Percentiles rank a stretch among this genome's conserved stretches.
Evolutionary conservation across 768 basidiomycete genomes (phyloP).

Genomic region (Boletus vinaceobasis): DNA sequence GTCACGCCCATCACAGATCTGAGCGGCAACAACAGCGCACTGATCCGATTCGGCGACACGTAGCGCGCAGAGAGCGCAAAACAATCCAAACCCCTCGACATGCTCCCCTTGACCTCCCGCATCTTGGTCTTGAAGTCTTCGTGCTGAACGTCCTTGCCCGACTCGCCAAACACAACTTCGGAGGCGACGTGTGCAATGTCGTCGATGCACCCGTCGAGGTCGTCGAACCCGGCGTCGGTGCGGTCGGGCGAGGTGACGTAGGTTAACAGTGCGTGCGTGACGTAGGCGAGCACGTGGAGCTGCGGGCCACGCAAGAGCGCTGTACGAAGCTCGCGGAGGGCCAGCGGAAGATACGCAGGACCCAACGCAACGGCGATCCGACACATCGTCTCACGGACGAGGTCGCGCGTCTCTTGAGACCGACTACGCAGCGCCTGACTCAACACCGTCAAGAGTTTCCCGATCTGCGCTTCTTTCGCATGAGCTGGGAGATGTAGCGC

Average conservation of each 20-base stretch:
- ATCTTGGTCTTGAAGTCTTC: slow-evolving; percentile 95
- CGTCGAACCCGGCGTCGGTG: slow-evolving; percentile 49
- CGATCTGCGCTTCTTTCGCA: slow-evolving; percentile 63
- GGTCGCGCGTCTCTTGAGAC: slow-evolving; percentile 89
- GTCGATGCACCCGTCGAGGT: slow-evolving; percentile 72
- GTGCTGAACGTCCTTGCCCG: slow-evolving; percentile 80
- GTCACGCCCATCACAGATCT: slow-evolving; percentile 85
- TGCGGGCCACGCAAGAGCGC: slow-evolving; percentile 91
- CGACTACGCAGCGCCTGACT: slow-evolving; percentile 90
- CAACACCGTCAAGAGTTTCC: slow-evolving; percentile 76
- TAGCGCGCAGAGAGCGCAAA: slow-evolving; percentile 77
- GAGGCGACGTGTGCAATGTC: slow-evolving; percentile 79
- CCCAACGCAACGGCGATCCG: slow-evolving; percentile 76
- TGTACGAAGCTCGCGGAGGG: slow-evolving; percentile 77
- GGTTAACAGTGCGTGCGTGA: slow-evolving; percentile 76
- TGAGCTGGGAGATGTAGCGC: slow-evolving; percentile 73
- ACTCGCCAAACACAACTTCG: slow-evolving; percentile 92
- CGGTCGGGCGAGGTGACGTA: slow-evolving; percentile 65
- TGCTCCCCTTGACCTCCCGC: slow-evolving; percentile 83
- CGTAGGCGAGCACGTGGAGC: slow-evolving; percentile 86
- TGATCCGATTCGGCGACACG: slow-evolving; percentile 75
- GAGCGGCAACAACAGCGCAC: slow-evolving; percentile 71
- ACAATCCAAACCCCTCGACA: slow-evolving; percentile 81
- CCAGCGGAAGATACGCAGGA: slow-evolving; percentile 64
- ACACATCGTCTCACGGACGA: slow-evolving; percentile 77